Evolutionary conservation across 73 alveolate genomes (phyloP).

Genomic region (Stentor roeselii): DNA sequence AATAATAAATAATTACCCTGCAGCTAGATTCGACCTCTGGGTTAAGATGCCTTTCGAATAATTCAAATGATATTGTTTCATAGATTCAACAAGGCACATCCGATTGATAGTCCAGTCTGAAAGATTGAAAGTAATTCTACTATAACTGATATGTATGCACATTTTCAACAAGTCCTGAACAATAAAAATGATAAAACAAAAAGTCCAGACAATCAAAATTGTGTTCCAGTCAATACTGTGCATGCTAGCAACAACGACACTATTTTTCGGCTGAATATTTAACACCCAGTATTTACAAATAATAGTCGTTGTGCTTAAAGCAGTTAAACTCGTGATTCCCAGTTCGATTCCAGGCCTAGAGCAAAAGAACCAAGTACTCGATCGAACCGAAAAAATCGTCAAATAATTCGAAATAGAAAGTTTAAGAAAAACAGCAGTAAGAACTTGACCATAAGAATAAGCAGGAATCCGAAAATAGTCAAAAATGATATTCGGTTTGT

Average conservation of each 20-base stretch:
- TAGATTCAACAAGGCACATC: no score
- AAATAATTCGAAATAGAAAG: neutral
- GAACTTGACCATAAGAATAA: neutral
- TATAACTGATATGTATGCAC: no score
- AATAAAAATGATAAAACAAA: neutral
- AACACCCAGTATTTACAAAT: no score
- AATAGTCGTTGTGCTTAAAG: no score
- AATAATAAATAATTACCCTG: no score
- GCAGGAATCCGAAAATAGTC: neutral
- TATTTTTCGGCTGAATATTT: no score
- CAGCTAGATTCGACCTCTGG: no score
- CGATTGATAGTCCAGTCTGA: no score
- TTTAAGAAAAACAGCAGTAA: neutral
- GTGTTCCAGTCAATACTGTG: neutral
- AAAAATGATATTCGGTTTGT: neutral
- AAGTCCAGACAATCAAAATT: neutral
- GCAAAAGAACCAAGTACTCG: neutral
- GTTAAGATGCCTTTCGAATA: no score
- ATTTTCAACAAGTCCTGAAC: neutral
- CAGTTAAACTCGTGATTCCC: no score
- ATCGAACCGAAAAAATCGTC: neutral
- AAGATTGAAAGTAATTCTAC: no score
- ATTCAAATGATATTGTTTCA: no score
- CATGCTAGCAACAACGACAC: neutral
- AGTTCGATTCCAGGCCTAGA: neutral